Conservation (phyloP, 2,329 filamentous ascomycete genomes). For the Orbilia ellipsospora region DNA sequence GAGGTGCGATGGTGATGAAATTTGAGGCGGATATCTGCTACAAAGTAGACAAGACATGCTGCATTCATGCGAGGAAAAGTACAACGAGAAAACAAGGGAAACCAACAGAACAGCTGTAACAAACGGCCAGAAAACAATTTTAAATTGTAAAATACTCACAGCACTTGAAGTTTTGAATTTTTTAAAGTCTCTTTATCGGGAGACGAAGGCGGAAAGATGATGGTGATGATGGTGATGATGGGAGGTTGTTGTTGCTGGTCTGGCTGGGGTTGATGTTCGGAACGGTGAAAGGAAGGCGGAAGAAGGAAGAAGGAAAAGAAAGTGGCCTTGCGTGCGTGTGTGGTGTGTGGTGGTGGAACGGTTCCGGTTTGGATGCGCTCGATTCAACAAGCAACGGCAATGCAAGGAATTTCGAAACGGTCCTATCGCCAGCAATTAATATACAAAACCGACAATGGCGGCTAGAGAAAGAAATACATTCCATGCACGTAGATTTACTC, state of each 20-base stretch:
- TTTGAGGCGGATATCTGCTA: slow-evolving; percentile 42
- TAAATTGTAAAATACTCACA: slow-evolving; percentile 21
- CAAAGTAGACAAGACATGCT: not conserved
- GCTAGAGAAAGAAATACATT: not conserved
- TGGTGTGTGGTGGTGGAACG: slow-evolving; percentile 42
- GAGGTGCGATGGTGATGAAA: slow-evolving; percentile 16
- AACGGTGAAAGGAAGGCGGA: slow-evolving; percentile 26
- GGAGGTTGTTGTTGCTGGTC: slow-evolving; percentile 2
- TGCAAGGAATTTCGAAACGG: slow-evolving; percentile 51
- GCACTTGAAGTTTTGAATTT: slow-evolving; percentile 4
- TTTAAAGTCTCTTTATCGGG: slow-evolving; percentile 10
- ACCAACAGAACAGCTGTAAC: slow-evolving; percentile 24
- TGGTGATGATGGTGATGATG: slow-evolving; percentile 25
- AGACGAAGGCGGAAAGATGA: slow-evolving; percentile 11
- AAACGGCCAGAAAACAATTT: slow-evolving; percentile 7
- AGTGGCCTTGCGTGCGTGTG: slow-evolving; percentile 1
- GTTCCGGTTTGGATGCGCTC: slow-evolving; percentile 39
- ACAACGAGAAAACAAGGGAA: slow-evolving; percentile 16
- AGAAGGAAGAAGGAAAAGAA: slow-evolving; percentile 44
- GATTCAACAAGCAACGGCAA: slow-evolving; percentile 36
- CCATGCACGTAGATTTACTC: no score
- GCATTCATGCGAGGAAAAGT: slow-evolving; percentile 3
- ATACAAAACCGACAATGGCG: not conserved
- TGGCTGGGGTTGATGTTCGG: slow-evolving; percentile 11
- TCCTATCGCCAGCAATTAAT: slow-evolving; percentile 9